A percentile compares a stretch with the other conserved stretches of the same genome.
Evolutionary conservation across 441 rosid genomes (phyloP).

Genomic region (Metrosideros polymorpha): DNA sequence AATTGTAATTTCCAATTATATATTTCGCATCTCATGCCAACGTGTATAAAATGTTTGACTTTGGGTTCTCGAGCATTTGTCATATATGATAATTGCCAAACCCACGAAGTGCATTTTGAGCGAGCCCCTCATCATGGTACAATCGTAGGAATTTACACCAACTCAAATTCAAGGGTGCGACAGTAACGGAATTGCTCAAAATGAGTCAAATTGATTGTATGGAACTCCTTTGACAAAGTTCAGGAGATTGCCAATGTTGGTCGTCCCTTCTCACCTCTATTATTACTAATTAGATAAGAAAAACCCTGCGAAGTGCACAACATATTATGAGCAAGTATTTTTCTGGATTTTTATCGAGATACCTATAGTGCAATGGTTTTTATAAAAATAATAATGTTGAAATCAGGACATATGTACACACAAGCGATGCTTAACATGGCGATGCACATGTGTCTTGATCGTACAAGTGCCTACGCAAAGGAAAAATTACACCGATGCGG

Average conservation of each 20-base stretch:
- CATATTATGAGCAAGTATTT: neutral
- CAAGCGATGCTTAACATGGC: neutral
- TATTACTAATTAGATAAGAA: neutral
- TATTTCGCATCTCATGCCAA: neutral
- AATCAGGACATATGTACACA: neutral
- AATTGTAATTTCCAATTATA: neutral
- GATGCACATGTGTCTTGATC: neutral
- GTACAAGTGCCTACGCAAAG: neutral
- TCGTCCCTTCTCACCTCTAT: neutral
- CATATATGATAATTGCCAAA: neutral
- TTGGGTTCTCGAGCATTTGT: neutral
- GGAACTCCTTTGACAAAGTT: neutral
- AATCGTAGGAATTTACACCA: neutral
- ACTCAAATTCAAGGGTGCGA: neutral
- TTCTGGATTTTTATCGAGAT: neutral
- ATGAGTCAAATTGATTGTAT: neutral
- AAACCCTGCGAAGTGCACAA: neutral
- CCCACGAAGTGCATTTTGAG: neutral
- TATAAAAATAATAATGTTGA: neutral
- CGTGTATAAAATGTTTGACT: neutral
- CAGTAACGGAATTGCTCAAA: neutral
- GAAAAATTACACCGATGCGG: neutral
- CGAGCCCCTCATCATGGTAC: neutral
- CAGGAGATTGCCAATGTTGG: neutral
- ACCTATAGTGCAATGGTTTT: neutral